These are phyloP conservation scores for Aureobasidium zeae DNA, from an alignment of 2,329 filamentous ascomycete genomes.

Conservation along the genomic window DNA sequence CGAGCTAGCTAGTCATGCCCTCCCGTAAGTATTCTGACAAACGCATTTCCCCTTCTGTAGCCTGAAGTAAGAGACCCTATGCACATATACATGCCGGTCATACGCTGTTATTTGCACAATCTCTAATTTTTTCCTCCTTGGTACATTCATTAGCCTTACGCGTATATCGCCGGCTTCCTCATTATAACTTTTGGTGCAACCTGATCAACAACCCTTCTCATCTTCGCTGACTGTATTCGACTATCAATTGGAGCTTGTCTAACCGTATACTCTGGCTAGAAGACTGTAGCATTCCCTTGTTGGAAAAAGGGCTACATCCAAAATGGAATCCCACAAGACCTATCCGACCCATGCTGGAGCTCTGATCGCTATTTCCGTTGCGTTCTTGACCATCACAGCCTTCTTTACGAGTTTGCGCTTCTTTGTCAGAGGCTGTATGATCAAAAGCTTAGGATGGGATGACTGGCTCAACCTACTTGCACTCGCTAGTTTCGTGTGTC, in stretches of 20 bases:
- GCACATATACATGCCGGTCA: slow-evolving; percentile 2
- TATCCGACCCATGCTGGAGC: slow-evolving; percentile 2
- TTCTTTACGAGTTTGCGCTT: slow-evolving; percentile 31
- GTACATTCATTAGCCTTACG: too few relatives aligned
- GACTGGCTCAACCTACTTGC: slow-evolving; percentile 34
- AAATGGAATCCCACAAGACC: too few relatives aligned
- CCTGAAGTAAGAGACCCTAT: neutral
- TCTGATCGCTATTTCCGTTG: neutral
- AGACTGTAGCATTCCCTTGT: too few relatives aligned
- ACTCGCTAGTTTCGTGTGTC: slow-evolving; percentile 27
- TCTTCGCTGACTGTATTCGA: neutral
- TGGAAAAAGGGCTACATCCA: slow-evolving; percentile 33
- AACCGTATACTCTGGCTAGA: too few relatives aligned
- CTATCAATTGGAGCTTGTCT: too few relatives aligned
- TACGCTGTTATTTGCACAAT: too few relatives aligned
- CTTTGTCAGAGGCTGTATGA: slow-evolving; percentile 33
- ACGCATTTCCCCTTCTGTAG: neutral
- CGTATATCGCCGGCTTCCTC: too few relatives aligned
- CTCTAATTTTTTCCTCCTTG: too few relatives aligned
- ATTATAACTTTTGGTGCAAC: too few relatives aligned
- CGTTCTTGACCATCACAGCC: slow-evolving; percentile 31
- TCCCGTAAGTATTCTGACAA: neutral
- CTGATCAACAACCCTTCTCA: too few relatives aligned
- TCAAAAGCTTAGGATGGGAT: slow-evolving; percentile 36
- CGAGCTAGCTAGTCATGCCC: neutral